Evolutionary conservation across 2,329 filamentous ascomycete species (phyloP), one percentile per base, ranked within the genome.

Genomic region (Monascus ruber): DNA sequence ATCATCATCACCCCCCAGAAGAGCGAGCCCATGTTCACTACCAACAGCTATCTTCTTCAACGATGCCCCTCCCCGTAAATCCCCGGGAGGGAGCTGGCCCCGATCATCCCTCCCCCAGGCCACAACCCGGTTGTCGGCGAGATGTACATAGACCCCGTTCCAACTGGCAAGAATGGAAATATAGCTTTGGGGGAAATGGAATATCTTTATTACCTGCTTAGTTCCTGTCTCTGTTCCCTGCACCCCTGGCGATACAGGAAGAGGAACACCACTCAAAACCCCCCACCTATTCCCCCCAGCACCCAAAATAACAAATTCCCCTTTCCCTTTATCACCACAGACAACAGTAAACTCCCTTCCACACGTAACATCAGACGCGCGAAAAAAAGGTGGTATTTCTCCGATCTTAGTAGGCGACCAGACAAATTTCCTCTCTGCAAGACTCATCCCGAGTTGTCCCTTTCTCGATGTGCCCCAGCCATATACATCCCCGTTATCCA

Each of bases 391-490:
- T 4, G 49, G 42, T 34, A 73, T 50, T 1, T 75, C 58, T 64
- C 65, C 63, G 24, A 94, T 71, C 59, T 70, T 79, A 6, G 74
- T 67, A 4, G 86, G 86, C 10, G 53, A 54, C 62, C 74, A 71
- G 2, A 81, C 56, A 26, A 79, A 60, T 34, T 62, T 66, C 6
- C 63, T 56, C 0, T 40, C 47, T 5, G 64, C 67, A 26, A 65
- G 63, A 0, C 73, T 72, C 33, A 67, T 61, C 1, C 87, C 88
- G 1, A 94, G 65, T 58, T 98, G 89, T 0, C 85, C 85, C 55
- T 94, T 91, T 24, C 86, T 75, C 9, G 83, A 81, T 51, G 79
- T 85, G 0, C 91, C 91, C 89, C 89, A 96, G 2, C 86, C 88
- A 56, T 83, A 94, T 1, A 81, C 79, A 10, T 83, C 72, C 0